Percentiles rank a stretch among this genome's conserved stretches.
phyloP scores from a whole-genome alignment of 139 green algal genomes.

The Micromonas commoda region DNA sequence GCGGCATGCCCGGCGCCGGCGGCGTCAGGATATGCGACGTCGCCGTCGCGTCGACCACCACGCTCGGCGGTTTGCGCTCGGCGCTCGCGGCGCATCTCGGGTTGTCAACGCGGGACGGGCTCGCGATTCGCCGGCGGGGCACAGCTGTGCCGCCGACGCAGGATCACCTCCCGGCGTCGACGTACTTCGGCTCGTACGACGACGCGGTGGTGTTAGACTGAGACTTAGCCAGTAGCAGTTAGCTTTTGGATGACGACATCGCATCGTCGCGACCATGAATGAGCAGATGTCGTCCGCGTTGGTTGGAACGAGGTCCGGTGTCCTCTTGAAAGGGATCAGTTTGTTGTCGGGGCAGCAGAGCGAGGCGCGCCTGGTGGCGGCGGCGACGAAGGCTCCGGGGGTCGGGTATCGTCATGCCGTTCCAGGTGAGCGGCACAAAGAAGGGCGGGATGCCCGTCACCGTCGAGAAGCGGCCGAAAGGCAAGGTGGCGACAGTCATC shows the following conservation, averaged over 20 bases:
- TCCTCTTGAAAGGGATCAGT: no score
- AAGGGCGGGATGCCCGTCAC: background rate
- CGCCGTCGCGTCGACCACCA: background rate
- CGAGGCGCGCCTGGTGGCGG: no score
- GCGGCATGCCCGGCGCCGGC: background rate
- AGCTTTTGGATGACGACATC: no score
- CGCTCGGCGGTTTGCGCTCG: background rate
- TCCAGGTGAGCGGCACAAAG: background rate
- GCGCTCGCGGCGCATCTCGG: background rate
- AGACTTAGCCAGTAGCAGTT: no score
- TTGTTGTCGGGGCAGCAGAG: no score
- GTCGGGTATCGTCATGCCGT: background rate
- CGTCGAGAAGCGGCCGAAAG: background rate
- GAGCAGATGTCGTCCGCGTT: no score
- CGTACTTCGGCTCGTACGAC: background rate
- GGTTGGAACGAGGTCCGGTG: no score
- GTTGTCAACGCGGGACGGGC: background rate
- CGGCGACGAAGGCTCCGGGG: no score
- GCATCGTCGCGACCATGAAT: no score
- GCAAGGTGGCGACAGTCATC: background rate
- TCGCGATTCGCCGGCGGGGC: background rate
- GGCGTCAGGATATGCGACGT: background rate
- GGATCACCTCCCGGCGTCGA: background rate
- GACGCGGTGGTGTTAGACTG: background rate
- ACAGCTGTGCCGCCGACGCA: background rate